Percentiles rank a stretch among this genome's conserved stretches.
Conservation (phyloP, 805 yeast species). For the Starmerella stigmatis region DNA sequence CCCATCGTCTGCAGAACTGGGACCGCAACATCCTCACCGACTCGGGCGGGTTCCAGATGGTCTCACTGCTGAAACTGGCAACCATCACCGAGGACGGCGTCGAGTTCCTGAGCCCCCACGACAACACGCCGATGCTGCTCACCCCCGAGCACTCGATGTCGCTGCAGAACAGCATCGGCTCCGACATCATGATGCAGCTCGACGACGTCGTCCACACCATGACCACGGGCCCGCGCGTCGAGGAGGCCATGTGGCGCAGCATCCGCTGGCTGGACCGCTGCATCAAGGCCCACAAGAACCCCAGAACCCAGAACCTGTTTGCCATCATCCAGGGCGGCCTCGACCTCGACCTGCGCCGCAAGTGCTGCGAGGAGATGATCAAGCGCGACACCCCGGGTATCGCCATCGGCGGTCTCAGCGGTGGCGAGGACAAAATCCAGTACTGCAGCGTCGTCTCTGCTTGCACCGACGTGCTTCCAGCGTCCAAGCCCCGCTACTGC, state of each 20-base stretch:
- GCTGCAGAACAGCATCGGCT: slow-evolving; percentile 37
- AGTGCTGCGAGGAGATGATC: slow-evolving; percentile 37
- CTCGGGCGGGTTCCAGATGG: slow-evolving; percentile 41
- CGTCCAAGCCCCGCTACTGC: slow-evolving; percentile 36
- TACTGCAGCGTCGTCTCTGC: slow-evolving; percentile 35
- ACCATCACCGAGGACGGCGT: slow-evolving; percentile 40
- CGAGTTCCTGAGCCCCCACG: slow-evolving; percentile 38
- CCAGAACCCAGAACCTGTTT: slow-evolving; percentile 36
- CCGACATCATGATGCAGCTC: slow-evolving; percentile 40
- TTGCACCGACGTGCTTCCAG: slow-evolving; percentile 36
- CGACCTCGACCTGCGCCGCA: slow-evolving; percentile 32
- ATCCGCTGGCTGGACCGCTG: slow-evolving; percentile 39
- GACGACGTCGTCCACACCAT: slow-evolving; percentile 39
- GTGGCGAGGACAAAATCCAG: slow-evolving; percentile 37
- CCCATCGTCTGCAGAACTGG: slow-evolving; percentile 37
- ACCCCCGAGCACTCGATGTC: slow-evolving; percentile 41
- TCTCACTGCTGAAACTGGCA: slow-evolving; percentile 36
- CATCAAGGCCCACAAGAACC: slow-evolving; percentile 36
- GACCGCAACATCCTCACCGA: slow-evolving; percentile 36
- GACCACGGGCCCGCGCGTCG: slow-evolving; percentile 38
- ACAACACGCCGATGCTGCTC: slow-evolving; percentile 38
- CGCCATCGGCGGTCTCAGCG: slow-evolving; percentile 40
- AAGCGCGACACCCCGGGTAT: slow-evolving; percentile 39
- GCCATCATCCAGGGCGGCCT: slow-evolving; percentile 40
- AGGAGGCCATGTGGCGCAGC: slow-evolving; percentile 38